Evolutionary conservation across 495 filamentous ascomycete genomes (phyloP).

Genomic region (Rostrohypoxylon terebratum): DNA sequence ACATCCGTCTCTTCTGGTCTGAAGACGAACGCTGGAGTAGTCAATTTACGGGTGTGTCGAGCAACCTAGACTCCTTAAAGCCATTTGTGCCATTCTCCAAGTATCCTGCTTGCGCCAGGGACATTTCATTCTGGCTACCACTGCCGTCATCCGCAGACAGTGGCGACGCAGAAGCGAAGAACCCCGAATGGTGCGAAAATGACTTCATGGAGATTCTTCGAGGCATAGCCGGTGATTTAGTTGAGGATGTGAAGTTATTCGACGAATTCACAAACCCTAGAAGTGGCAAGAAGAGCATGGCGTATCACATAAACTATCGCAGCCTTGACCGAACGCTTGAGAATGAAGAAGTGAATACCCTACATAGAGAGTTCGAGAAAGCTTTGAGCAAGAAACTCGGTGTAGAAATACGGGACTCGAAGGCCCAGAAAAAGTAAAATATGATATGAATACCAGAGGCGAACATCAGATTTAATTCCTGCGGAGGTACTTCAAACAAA

Average conservation of each 20-base stretch:
- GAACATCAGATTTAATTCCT: not conserved
- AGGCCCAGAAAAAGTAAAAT: not conserved
- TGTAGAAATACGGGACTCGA: slow-evolving; percentile 78
- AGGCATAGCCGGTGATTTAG: slow-evolving; percentile 79
- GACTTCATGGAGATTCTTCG: slow-evolving; percentile 96
- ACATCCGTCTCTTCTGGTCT: slow-evolving; percentile 98
- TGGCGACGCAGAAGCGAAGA: slow-evolving; percentile 58
- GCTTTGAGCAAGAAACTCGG: slow-evolving; percentile 75
- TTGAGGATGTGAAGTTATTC: slow-evolving; percentile 83
- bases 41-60: slow-evolving; percentile 76
- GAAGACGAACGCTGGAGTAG: slow-evolving; percentile 80
- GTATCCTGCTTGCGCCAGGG: slow-evolving; percentile 86
- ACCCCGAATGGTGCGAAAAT: slow-evolving; percentile 82
- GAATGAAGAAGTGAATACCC: slow-evolving; percentile 77
- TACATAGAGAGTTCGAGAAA: slow-evolving; percentile 75
- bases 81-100: slow-evolving; percentile 89
- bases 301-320: slow-evolving; percentile 92
- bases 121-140: slow-evolving; percentile 92
- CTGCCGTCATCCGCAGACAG: slow-evolving; percentile 65
- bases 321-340: slow-evolving; percentile 90
- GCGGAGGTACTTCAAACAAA: not conserved
- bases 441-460: not conserved
- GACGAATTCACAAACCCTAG: slow-evolving; percentile 94
- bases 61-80: slow-evolving; percentile 61
- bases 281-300: slow-evolving; percentile 82